Evolutionary conservation across 805 yeast genomes (phyloP).

Genomic region (Naumovozyma baii): DNA sequence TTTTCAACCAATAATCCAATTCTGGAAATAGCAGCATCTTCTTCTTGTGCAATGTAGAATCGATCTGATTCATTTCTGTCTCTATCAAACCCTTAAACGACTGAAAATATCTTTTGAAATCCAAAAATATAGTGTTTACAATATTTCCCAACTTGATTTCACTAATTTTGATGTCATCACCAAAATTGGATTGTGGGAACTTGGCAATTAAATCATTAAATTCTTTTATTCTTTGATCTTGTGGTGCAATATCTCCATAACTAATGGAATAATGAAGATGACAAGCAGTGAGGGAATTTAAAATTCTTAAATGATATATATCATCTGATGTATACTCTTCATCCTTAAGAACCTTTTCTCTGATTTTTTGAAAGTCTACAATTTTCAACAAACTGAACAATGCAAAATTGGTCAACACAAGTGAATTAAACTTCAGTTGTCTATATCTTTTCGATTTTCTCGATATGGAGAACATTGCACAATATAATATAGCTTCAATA

Average conservation of each 20-base stretch:
- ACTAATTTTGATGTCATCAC: constrained; percentile 46
- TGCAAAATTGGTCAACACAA: constrained; percentile 45
- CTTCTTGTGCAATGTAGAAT: constrained; percentile 1
- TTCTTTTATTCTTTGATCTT: constrained; percentile 25
- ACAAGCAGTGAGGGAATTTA: constrained; percentile 43
- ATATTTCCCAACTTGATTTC: constrained; percentile 37
- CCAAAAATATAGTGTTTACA: constrained; percentile 21
- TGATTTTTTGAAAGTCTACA: constrained; percentile 36
- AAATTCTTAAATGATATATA: constrained; percentile 44
- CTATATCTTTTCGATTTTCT: constrained; percentile 38
- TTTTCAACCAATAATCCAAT: constrained; percentile 37
- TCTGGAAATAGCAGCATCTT: constrained; percentile 23
- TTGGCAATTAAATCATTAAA: constrained; percentile 37
- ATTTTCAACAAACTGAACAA: constrained; percentile 40
- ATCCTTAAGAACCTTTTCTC: constrained; percentile 27
- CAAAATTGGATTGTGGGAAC: constrained; percentile 42
- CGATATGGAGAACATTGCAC: constrained; percentile 45
- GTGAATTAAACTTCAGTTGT: constrained; percentile 43
- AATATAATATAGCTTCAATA: constrained; percentile 48
- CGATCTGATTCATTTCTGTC: background rate
- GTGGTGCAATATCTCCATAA: constrained; percentile 31
- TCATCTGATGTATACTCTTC: constrained; percentile 32
- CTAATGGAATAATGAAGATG: constrained; percentile 45
- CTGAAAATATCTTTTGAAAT: constrained; percentile 21
- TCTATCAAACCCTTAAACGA: constrained; percentile 4